Conservation (phyloP, 768 basidiomycete species). For the Paxillus ammoniavirescens region DNA sequence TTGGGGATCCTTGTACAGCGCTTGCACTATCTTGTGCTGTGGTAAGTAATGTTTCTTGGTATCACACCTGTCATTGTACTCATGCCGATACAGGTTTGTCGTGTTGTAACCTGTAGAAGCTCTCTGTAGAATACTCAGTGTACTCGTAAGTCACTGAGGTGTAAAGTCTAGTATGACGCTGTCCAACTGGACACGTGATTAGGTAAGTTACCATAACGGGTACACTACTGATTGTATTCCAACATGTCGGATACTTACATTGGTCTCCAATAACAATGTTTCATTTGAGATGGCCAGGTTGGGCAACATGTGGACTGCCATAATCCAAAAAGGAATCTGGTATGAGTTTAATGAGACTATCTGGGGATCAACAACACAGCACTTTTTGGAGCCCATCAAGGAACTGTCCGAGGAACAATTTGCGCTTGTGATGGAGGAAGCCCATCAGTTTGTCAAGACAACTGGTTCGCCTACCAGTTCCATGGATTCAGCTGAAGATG, state of each 20-base stretch:
- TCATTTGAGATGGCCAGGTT: neutral
- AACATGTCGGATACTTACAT: slow-evolving; percentile 3
- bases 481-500: neutral
- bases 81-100: slow-evolving; percentile 1
- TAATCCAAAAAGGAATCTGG: slow-evolving; percentile 6
- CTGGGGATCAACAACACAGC: slow-evolving; percentile 7
- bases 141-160: too few species aligned
- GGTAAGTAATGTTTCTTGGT: neutral
- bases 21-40: slow-evolving; percentile 8
- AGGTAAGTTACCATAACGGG: too few species aligned
- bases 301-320: slow-evolving; percentile 4
- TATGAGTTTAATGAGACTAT: slow-evolving; percentile 7
- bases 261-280: slow-evolving; percentile 1
- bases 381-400: slow-evolving; percentile 5
- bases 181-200: too few species aligned
- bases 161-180: too few species aligned
- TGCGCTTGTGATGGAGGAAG: slow-evolving; percentile 1
- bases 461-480: neutral
- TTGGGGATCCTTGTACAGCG: neutral
- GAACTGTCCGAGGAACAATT: slow-evolving; percentile 6
- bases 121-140: too few species aligned
- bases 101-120: too few species aligned
- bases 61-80: neutral
- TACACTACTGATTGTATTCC: too few species aligned
- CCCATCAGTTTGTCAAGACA: neutral